Evolutionary conservation across 805 yeast genomes (phyloP).

Genomic region (Starmerella stigmatis): DNA sequence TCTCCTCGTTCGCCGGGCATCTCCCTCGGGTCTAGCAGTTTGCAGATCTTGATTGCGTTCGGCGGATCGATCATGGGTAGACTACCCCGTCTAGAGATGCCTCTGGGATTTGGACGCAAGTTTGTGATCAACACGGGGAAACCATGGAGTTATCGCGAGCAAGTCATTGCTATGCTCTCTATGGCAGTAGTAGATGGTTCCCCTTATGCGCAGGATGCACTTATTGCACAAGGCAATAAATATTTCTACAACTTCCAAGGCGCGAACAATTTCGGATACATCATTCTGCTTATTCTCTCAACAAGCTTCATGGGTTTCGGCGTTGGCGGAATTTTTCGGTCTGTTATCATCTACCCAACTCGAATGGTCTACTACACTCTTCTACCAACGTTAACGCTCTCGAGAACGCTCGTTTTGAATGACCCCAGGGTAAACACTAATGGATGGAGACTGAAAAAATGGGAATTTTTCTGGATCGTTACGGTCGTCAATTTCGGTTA

Average conservation of each 20-base stretch:
- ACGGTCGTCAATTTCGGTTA: conserved; percentile 39
- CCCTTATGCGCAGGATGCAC: conserved; percentile 3
- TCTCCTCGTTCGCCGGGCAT: conserved; percentile 48
- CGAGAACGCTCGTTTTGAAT: conserved; percentile 35
- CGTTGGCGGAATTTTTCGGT: conserved; percentile 54
- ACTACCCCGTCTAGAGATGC: conserved; percentile 15
- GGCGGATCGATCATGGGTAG: conserved; percentile 38
- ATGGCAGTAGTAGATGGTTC: conserved; percentile 23
- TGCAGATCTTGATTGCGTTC: conserved; percentile 52
- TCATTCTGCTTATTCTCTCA: conserved; percentile 41
- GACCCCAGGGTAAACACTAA: conserved; percentile 29
- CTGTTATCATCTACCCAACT: conserved; percentile 44
- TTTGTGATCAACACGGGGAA: conserved; percentile 36
- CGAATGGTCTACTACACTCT: conserved; percentile 45
- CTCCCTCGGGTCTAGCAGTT: conserved; percentile 40
- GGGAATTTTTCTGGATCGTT: conserved; percentile 38
- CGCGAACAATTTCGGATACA: conserved; percentile 34
- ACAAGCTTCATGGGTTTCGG: conserved; percentile 58
- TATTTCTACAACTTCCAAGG: neutral
- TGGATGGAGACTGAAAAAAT: conserved; percentile 51
- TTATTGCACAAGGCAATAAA: neutral
- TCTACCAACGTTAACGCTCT: conserved; percentile 41
- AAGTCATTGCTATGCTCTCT: conserved; percentile 2
- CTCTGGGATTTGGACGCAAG: conserved; percentile 7
- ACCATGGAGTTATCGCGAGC: conserved; percentile 31